Percentiles rank a stretch among this genome's conserved stretches.
These are phyloP conservation scores for Trichophaea hybrida DNA, from an alignment of 2,329 filamentous ascomycete genomes.

Conservation along the genomic window DNA sequence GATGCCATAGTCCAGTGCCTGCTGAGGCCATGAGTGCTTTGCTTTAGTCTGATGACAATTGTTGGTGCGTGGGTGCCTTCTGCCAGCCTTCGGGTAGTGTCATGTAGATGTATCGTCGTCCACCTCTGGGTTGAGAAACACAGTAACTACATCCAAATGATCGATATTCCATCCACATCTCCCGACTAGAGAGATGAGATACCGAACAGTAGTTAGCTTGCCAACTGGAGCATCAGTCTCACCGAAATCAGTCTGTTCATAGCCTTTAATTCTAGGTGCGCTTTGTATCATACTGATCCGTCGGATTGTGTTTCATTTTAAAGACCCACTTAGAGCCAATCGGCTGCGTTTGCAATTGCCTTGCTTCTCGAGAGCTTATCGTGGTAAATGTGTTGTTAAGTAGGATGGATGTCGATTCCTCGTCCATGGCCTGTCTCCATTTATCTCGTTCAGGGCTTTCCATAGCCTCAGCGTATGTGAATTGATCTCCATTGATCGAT, in stretches of 20 bases:
- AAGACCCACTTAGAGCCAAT: conserved; percentile 11
- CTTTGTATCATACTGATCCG: conserved; percentile 1
- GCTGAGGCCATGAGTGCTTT: neutral
- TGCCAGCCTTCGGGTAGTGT: neutral
- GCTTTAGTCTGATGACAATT: neutral
- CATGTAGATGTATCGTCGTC: conserved; percentile 26
- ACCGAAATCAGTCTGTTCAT: conserved; percentile 1
- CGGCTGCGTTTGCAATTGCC: neutral
- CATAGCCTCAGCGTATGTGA: too few relatives aligned
- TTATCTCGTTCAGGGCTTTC: too few relatives aligned
- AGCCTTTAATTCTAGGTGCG: conserved; percentile 4
- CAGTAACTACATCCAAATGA: conserved; percentile 18
- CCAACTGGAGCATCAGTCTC: conserved; percentile 16
- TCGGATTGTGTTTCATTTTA: conserved; percentile 5
- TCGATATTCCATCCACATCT: conserved; percentile 7
- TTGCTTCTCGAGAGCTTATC: too few relatives aligned
- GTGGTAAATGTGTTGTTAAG: too few relatives aligned
- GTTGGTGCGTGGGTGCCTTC: neutral
- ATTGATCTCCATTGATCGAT: too few relatives aligned
- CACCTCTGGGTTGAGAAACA: conserved; percentile 28
- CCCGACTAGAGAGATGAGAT: conserved; percentile 8
- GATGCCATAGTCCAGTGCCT: conserved; percentile 1
- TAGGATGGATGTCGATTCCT: too few relatives aligned
- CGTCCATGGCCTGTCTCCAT: too few relatives aligned
- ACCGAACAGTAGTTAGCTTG: conserved; percentile 8